Evolutionary conservation across 805 yeast species (phyloP), one percentile per base, ranked within the genome.

Genomic region (Candida saitoana): DNA sequence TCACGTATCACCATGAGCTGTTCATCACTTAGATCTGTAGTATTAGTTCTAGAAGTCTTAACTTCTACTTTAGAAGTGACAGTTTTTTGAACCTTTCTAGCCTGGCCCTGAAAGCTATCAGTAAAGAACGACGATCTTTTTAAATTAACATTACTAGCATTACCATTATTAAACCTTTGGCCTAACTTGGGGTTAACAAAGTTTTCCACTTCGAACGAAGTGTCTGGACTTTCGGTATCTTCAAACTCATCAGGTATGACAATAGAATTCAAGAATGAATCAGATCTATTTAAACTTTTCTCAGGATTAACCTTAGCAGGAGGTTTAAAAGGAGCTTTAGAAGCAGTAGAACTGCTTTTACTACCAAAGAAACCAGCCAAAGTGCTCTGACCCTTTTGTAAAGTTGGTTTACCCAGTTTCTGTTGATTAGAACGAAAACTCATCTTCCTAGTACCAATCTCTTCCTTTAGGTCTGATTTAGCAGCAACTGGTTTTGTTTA

Each of bases 1-100:
- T 73, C 56, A 17, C 74, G 67, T 5, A 84, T 49, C 5, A 86
- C 77, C 16, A 54, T 50, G 4, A 48, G 29, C 56, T 78, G 84
- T 43, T 76, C 82, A 2, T 53, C 57, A 49, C 69, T 52, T 32
- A 58, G 36, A 9, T 31, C 41, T n/a, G 46, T 36, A 6, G 49
- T 17, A 11, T 15, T 15, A 20, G 20, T 11, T 7, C 32, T 5
- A 7, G 20, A 12, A 4, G 5, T 15, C 4, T 14, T 24, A 3
- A 8, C 17, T 17, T 24, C 12, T 25, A 5, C 22, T 16, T n/a
- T 8, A 18, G 16, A 20, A 17, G 38, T 24, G 6, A 30, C 14
- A 14, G 32, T 29, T 24, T 24, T 36, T 6, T 14, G 38, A 8
- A 24, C 15, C 31, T 36, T 36, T 17, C 38, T 22, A 3, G 38